Evolutionary conservation across 2,329 filamentous ascomycete genomes (phyloP).

Genomic region (Mariannaea sp.): DNA sequence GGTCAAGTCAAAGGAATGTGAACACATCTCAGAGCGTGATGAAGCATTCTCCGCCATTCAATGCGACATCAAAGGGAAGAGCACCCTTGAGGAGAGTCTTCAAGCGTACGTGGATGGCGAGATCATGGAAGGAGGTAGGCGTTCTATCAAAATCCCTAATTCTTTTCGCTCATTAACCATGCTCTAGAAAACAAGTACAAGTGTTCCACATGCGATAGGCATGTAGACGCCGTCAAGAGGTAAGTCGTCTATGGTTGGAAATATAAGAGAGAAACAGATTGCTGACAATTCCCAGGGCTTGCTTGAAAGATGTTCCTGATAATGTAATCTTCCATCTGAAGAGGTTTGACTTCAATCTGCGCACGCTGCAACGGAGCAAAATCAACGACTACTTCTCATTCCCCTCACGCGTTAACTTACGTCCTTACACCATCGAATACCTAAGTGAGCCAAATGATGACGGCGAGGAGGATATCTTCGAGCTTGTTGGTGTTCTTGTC

Average conservation of each 20-base stretch:
- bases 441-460: slow-evolving; percentile 66
- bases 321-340: slow-evolving; percentile 96
- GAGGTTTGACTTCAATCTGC: slow-evolving; percentile 80
- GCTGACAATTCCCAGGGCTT: slow-evolving; percentile 62
- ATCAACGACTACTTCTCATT: slow-evolving; percentile 96
- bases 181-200: slow-evolving; percentile 93
- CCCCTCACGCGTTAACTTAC: slow-evolving; percentile 81
- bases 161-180: slow-evolving; percentile 12
- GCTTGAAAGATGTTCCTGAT: slow-evolving; percentile 89
- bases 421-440: slow-evolving; percentile 85
- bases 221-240: slow-evolving; percentile 93
- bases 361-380: slow-evolving; percentile 80
- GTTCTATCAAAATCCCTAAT: not conserved
- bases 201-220: slow-evolving; percentile 84
- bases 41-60: slow-evolving; percentile 95
- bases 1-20: slow-evolving; percentile 91
- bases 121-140: slow-evolving; percentile 84
- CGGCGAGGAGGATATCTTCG: slow-evolving; percentile 75
- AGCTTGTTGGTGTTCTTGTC: slow-evolving; percentile 92
- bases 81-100: slow-evolving; percentile 80
- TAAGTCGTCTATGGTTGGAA: slow-evolving; percentile 43
- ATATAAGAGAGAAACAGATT: not conserved
- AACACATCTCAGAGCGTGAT: slow-evolving; percentile 87
- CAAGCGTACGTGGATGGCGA: slow-evolving; percentile 96
- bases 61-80: slow-evolving; percentile 94